phyloP scores from a whole-genome alignment of 2,329 filamentous ascomycete species.

The Colletotrichum lindemuthianum region DNA sequence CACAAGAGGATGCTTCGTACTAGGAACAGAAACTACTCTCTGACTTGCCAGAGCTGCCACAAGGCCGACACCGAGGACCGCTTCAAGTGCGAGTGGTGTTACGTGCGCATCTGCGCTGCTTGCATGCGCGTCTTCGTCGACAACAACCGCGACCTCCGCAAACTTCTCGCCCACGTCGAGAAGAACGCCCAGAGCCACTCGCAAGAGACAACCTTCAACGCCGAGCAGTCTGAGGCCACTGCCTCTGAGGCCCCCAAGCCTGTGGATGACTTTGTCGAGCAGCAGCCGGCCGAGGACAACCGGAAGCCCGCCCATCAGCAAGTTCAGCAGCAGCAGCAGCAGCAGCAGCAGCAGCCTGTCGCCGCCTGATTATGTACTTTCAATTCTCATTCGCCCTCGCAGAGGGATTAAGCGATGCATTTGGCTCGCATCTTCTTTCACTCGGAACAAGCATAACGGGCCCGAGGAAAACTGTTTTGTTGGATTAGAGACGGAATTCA shows the following conservation, averaged over 20 bases:
- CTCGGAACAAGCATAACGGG: too few species aligned
- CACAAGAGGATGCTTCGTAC: slow-evolving; percentile 61
- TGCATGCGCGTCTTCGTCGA: slow-evolving; percentile 56
- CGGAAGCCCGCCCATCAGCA: background rate
- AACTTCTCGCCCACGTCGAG: slow-evolving; percentile 50
- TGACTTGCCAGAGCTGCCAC: slow-evolving; percentile 65
- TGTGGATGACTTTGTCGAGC: background rate
- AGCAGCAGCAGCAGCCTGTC: background rate
- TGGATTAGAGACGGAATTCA: slow-evolving; percentile 11
- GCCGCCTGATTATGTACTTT: slow-evolving; percentile 8
- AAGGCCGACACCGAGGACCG: slow-evolving; percentile 56
- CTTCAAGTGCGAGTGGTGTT: slow-evolving; percentile 61
- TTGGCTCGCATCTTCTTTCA: too few species aligned
- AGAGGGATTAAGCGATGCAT: slow-evolving; percentile 7
- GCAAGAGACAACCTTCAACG: too few species aligned
- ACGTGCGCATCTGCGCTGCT: slow-evolving; percentile 60
- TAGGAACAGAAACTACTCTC: slow-evolving; percentile 59
- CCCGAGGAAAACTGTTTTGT: slow-evolving; percentile 10
- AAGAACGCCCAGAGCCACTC: slow-evolving; percentile 9
- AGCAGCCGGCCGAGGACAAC: background rate
- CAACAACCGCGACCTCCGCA: slow-evolving; percentile 54
- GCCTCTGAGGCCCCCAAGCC: background rate
- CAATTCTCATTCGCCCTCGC: background rate
- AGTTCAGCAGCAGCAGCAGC: background rate
- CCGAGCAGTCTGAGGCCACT: background rate